phyloP scores from a whole-genome alignment of 108 stramenopile species.

The Hondaea fermentalgiana region DNA sequence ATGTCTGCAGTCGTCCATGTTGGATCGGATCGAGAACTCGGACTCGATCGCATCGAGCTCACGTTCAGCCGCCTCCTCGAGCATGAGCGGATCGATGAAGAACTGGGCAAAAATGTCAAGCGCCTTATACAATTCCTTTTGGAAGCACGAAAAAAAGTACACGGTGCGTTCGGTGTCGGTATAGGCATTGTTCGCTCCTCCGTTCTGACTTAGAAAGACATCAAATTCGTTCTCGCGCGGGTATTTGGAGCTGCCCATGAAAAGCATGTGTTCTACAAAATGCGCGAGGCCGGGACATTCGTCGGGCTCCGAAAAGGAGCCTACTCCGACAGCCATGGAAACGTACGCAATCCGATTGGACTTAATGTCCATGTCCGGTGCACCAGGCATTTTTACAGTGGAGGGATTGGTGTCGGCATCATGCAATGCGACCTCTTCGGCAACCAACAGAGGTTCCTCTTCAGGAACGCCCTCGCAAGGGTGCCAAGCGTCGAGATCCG shows the following conservation, averaged over 20 bases:
- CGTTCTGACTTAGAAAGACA: constrained; percentile 67
- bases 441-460: neutral
- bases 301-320: constrained; percentile 75
- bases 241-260: constrained; percentile 77
- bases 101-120: constrained; percentile 85
- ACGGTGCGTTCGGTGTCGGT: constrained; percentile 83
- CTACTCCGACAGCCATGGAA: constrained; percentile 82
- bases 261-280: constrained; percentile 70
- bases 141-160: constrained; percentile 80
- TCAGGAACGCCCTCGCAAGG: neutral
- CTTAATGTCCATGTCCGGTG: neutral
- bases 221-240: constrained; percentile 78
- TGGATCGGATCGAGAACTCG: constrained; percentile 78
- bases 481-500: neutral
- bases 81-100: constrained; percentile 79
- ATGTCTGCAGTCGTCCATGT: constrained; percentile 80
- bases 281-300: constrained; percentile 76
- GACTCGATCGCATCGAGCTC: constrained; percentile 89
- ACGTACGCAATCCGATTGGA: constrained; percentile 51
- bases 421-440: no score
- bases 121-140: constrained; percentile 69
- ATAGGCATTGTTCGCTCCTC: constrained; percentile 88
- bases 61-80: constrained; percentile 62
- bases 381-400: neutral
- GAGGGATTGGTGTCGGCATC: no score